phyloP scores from a whole-genome alignment of 202 grass and related monocot species.

The Carex arenaria region DNA sequence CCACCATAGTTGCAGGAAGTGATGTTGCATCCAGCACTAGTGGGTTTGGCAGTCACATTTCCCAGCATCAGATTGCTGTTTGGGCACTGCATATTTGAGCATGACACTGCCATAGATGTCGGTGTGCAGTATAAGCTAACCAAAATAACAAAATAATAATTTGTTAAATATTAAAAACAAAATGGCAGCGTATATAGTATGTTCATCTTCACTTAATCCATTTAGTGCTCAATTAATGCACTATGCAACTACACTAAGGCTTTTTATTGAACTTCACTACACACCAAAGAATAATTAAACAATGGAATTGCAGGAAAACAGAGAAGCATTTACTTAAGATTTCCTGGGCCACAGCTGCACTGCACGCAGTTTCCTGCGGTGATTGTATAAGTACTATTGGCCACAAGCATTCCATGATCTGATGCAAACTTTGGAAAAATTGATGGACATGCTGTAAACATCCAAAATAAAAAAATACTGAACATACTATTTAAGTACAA shows the following conservation, averaged over 20 bases:
- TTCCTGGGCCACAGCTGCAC: constrained; percentile 79
- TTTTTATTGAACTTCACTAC: background rate
- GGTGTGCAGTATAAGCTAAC: constrained; percentile 85
- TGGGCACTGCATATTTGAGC: constrained; percentile 78
- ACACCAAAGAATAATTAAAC: background rate
- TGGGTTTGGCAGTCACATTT: constrained; percentile 48
- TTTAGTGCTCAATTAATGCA: background rate
- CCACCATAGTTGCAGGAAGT: constrained; percentile 78
- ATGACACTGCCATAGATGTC: constrained; percentile 55
- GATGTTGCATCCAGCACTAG: constrained; percentile 74
- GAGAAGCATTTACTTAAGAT: constrained; percentile 60
- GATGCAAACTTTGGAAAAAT: constrained; percentile 57
- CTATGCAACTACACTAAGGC: background rate
- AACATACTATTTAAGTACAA: background rate
- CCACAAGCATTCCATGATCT: constrained; percentile 72
- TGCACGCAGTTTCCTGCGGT: constrained; percentile 79
- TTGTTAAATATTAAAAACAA: background rate
- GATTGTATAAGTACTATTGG: constrained; percentile 75
- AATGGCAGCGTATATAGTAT: background rate
- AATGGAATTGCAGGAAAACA: background rate
- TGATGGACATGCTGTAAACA: constrained; percentile 62
- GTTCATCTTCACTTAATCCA: background rate
- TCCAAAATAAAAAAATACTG: background rate
- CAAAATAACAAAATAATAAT: background rate
- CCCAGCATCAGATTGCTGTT: constrained; percentile 78